These are phyloP conservation scores for Coniochaeta sp. DNA, from an alignment of 2,329 filamentous ascomycete genomes.

Conservation along the genomic window DNA sequence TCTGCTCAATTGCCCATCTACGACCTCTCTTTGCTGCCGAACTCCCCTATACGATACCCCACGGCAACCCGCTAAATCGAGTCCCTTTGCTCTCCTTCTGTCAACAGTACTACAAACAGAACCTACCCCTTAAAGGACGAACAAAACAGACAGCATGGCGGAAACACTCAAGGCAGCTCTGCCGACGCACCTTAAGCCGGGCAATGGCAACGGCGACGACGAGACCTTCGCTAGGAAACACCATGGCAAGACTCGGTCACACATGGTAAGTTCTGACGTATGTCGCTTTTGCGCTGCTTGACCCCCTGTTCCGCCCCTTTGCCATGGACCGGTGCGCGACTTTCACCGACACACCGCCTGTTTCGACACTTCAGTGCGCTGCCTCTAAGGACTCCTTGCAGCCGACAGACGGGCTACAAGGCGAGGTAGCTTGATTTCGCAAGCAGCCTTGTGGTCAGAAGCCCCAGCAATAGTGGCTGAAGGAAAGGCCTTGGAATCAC, in stretches of 20 bases:
- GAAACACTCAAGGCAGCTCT: conserved; percentile 63
- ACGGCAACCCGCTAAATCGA: not conserved
- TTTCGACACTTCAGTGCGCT: too few relatives aligned
- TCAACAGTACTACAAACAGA: too few relatives aligned
- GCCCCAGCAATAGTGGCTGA: too few relatives aligned
- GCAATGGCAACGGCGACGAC: conserved; percentile 35
- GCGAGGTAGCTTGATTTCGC: too few relatives aligned
- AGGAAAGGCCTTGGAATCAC: too few relatives aligned
- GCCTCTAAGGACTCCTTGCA: too few relatives aligned
- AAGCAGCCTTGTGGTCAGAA: too few relatives aligned
- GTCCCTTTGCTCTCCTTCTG: not conserved
- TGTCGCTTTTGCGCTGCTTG: not conserved
- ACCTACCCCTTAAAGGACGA: not conserved
- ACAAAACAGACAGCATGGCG: conserved; percentile 27
- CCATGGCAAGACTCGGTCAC: conserved; percentile 78
- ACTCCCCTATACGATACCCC: not conserved
- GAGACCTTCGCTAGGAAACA: conserved; percentile 55
- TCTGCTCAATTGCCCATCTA: not conserved
- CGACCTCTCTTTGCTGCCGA: not conserved
- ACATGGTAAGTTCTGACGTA: conserved; percentile 63
- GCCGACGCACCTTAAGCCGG: conserved; percentile 75
- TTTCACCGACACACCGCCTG: too few relatives aligned
- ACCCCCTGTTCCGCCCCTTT: not conserved
- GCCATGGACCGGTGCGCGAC: not conserved
- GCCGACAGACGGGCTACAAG: too few relatives aligned